phyloP scores from a whole-genome alignment of 2,329 filamentous ascomycete genomes.

The Fusarium algeriense region DNA sequence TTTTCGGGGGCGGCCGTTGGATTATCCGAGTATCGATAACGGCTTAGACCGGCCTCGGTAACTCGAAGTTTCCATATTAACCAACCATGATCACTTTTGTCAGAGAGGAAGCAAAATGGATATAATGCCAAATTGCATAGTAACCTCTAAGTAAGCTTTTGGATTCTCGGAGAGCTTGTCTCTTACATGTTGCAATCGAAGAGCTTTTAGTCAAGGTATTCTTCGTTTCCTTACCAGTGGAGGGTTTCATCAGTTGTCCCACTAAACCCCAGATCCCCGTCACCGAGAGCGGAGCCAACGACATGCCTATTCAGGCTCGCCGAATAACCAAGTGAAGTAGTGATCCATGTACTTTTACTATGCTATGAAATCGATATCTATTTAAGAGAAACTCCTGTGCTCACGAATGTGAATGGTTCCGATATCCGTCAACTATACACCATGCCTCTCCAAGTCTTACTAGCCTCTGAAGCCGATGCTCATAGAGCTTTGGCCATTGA shows the following conservation, averaged over 20 bases:
- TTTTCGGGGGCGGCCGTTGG: constrained; percentile 25
- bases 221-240: neutral
- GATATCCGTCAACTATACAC: neutral
- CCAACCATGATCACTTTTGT: neutral
- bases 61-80: constrained; percentile 29
- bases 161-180: neutral
- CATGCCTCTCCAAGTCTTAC: constrained; percentile 56
- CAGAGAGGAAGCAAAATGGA: neutral
- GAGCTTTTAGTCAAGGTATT: neutral
- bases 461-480: constrained; percentile 53
- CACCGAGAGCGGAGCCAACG: constrained; percentile 27
- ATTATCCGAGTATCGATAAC: constrained; percentile 27
- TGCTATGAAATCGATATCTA: neutral
- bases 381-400: neutral
- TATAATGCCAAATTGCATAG: neutral
- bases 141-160: neutral
- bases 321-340: constrained; percentile 11
- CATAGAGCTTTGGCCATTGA: constrained; percentile 54
- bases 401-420: neutral
- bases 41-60: constrained; percentile 20
- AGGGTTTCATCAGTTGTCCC: neutral
- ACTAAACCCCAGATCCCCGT: constrained; percentile 22
- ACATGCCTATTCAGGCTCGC: constrained; percentile 44
- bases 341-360: neutral
- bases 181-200: neutral